Conservation (phyloP, 306 rosid species). For the Senna tora region DNA sequence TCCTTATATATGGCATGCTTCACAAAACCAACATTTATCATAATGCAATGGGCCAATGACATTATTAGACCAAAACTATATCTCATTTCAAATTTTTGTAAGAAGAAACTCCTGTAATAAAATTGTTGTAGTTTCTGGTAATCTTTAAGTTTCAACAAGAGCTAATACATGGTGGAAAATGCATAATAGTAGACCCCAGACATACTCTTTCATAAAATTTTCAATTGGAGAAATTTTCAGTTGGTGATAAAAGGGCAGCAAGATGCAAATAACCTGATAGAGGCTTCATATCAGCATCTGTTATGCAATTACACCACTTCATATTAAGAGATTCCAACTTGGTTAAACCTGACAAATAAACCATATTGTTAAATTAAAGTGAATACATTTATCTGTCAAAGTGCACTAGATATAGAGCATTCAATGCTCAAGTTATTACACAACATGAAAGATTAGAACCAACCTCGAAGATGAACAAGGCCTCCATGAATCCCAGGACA, state of each 20-base stretch:
- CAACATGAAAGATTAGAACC: conserved; percentile 10
- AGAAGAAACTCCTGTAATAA: neutral
- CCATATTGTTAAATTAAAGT: conserved; percentile 3
- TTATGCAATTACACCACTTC: conserved; percentile 92
- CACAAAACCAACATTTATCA: conserved; percentile 2
- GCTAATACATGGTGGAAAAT: conserved; percentile 28
- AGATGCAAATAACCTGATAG: conserved; percentile 65
- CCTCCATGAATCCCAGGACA: conserved; percentile 95
- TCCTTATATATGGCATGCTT: neutral
- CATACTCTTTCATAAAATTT: neutral
- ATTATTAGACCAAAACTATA: neutral
- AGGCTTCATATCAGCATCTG: conserved; percentile 81
- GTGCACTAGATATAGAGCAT: conserved; percentile 11
- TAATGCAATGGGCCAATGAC: neutral
- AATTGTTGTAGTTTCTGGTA: neutral
- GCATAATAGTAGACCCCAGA: conserved; percentile 5
- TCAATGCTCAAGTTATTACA: neutral
- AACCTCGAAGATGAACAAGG: conserved; percentile 82
- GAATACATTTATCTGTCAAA: conserved; percentile 1
- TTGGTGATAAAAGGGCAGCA: conserved; percentile 26
- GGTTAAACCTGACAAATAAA: conserved; percentile 63
- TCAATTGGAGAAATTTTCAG: conserved; percentile 11
- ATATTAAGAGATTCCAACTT: conserved; percentile 90
- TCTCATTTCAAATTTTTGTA: neutral
- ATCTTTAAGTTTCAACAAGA: conserved; percentile 10